phyloP scores from a whole-genome alignment of 768 basidiomycete species.

The Tephrocybe sp. region DNA sequence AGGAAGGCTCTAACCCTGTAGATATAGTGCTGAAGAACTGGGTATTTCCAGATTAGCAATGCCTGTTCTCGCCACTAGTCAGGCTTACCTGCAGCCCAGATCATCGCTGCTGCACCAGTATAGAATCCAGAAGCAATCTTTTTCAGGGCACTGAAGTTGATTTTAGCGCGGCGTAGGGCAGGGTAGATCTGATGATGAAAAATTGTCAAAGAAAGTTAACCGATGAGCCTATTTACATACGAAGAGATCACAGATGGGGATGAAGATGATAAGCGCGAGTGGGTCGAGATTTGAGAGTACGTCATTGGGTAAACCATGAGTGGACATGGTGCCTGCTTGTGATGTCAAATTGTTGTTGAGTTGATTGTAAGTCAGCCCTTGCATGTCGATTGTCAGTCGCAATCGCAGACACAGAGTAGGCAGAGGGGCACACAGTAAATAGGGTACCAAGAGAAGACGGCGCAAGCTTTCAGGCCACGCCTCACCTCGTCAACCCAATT shows the following conservation, averaged over 20 bases:
- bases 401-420: constrained; percentile 18
- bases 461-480: constrained; percentile 72
- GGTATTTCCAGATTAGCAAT: constrained; percentile 11
- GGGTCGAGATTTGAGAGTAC: constrained; percentile 79
- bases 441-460: constrained; percentile 61
- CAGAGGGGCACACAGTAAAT: constrained; percentile 52
- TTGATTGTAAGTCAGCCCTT: constrained; percentile 79
- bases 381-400: not conserved
- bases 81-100: constrained; percentile 58
- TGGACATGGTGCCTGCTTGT: constrained; percentile 75
- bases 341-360: constrained; percentile 77
- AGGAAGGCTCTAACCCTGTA: constrained; percentile 58
- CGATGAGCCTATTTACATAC: constrained; percentile 26
- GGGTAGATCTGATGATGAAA: constrained; percentile 49
- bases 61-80: constrained; percentile 16
- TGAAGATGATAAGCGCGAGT: constrained; percentile 70
- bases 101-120: constrained; percentile 57
- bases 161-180: constrained; percentile 43
- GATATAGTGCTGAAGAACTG: constrained; percentile 68
- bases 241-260: constrained; percentile 63
- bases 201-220: not conserved
- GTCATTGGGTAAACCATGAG: constrained; percentile 73
- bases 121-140: constrained; percentile 59
- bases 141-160: constrained; percentile 61
- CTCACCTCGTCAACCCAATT: constrained; percentile 76